Evolutionary conservation across 441 rosid species (phyloP).

Genomic region (Bocquillonia castaneifolia): DNA sequence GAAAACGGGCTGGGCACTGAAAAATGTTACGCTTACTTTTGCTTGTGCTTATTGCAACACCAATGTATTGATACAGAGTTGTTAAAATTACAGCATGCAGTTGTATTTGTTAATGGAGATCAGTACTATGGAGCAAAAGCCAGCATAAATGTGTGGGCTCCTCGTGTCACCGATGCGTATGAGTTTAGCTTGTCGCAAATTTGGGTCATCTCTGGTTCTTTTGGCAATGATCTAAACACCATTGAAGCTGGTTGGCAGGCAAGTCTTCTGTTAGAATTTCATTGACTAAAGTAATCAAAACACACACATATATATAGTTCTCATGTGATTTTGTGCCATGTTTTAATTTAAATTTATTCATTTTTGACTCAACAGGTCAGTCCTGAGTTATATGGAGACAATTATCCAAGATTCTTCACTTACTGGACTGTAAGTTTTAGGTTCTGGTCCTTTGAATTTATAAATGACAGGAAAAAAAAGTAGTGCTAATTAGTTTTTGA

Average conservation of each 20-base stretch:
- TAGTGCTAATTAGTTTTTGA: neutral
- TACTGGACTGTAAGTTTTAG: conserved; percentile 84
- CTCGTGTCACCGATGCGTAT: conserved; percentile 57
- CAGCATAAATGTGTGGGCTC: conserved; percentile 89
- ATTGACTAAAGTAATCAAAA: too few relatives aligned
- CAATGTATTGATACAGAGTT: neutral
- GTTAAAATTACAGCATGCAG: conserved; percentile 66
- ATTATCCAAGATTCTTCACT: conserved; percentile 87
- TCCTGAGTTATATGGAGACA: conserved; percentile 92
- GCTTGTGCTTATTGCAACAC: neutral
- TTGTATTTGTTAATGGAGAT: conserved; percentile 80
- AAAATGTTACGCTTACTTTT: neutral
- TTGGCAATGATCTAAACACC: conserved; percentile 87
- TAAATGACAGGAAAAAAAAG: neutral
- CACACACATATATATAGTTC: neutral
- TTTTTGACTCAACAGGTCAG: conserved; percentile 55
- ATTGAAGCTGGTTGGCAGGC: conserved; percentile 99
- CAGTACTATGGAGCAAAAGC: conserved; percentile 97
- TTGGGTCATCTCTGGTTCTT: conserved; percentile 97
- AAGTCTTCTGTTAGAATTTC: conserved; percentile 21
- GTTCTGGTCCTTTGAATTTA: neutral
- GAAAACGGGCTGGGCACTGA: too few relatives aligned
- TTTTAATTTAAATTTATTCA: neutral
- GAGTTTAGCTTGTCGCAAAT: conserved; percentile 94
- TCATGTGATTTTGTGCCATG: neutral